Conservation (phyloP, 306 rosid species). For the Alnus glutinosa region DNA sequence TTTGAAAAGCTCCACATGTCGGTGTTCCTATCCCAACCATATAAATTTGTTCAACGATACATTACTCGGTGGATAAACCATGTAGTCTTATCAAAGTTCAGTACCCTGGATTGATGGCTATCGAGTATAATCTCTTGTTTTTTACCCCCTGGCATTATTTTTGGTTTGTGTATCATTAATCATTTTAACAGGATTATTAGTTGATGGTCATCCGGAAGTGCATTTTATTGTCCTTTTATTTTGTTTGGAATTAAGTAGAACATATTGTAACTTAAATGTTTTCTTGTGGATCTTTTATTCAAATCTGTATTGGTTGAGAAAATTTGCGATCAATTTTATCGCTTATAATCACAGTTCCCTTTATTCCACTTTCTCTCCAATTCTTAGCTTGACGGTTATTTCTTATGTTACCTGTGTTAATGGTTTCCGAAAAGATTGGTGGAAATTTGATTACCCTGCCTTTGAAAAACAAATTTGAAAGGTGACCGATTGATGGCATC, state of each 20-base stretch:
- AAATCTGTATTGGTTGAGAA: constrained; percentile 22
- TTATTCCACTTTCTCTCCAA: constrained; percentile 13
- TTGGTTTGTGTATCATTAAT: constrained; percentile 33
- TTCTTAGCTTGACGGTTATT: constrained; percentile 29
- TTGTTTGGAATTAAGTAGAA: constrained; percentile 24
- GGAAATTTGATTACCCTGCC: too few relatives aligned
- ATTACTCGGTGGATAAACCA: constrained; percentile 26
- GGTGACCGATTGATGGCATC: too few relatives aligned
- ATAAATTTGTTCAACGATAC: constrained; percentile 29
- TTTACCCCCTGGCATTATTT: constrained; percentile 33
- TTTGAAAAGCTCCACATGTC: constrained; percentile 41
- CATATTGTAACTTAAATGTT: constrained; percentile 20
- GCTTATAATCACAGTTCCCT: constrained; percentile 26
- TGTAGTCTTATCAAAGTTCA: constrained; percentile 19
- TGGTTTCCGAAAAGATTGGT: too few relatives aligned
- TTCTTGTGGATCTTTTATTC: constrained; percentile 19
- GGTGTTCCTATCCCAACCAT: constrained; percentile 31
- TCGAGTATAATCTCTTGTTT: neutral
- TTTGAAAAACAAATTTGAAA: too few relatives aligned
- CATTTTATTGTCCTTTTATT: constrained; percentile 4
- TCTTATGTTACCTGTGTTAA: neutral
- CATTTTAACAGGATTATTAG: constrained; percentile 39
- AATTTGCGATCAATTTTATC: constrained; percentile 8
- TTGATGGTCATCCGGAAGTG: constrained; percentile 36
- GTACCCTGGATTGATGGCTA: constrained; percentile 6